A percentile compares a stretch with the other conserved stretches of the same genome.
These are phyloP conservation scores for Leptodontidium sp. DNA, from an alignment of 2,329 filamentous ascomycete genomes.

Conservation along the genomic window DNA sequence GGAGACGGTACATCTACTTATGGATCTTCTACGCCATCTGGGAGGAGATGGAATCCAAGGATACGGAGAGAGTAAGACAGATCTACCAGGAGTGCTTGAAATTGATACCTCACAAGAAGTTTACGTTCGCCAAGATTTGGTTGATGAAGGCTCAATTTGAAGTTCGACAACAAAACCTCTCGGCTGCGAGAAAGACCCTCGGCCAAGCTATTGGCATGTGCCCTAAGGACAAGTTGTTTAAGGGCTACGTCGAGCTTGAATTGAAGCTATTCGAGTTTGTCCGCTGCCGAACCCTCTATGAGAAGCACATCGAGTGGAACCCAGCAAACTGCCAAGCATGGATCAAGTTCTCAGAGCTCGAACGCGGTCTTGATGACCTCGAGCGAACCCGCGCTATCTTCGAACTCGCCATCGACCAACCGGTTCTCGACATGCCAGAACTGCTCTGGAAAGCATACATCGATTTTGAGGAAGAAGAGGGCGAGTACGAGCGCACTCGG, in stretches of 20 bases:
- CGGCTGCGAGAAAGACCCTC: constrained; percentile 84
- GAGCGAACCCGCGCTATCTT: constrained; percentile 91
- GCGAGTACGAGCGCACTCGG: constrained; percentile 85
- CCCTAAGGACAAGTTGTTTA: constrained; percentile 95
- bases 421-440: constrained; percentile 94
- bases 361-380: constrained; percentile 88
- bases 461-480: constrained; percentile 96
- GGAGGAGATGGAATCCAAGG: constrained; percentile 88
- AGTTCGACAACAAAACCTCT: constrained; percentile 83
- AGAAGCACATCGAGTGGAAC: constrained; percentile 95
- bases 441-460: constrained; percentile 98
- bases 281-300: constrained; percentile 88
- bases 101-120: constrained; percentile 92
- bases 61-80: constrained; percentile 80
- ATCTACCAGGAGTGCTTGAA: constrained; percentile 91
- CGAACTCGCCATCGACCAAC: constrained; percentile 85
- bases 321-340: constrained; percentile 89
- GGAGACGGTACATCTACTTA: constrained; percentile 95
- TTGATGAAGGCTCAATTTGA: constrained; percentile 93
- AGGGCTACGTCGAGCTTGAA: constrained; percentile 92
- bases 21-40: constrained; percentile 98
- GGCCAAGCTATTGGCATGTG: constrained; percentile 93
- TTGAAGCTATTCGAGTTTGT: constrained; percentile 93
- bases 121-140: constrained; percentile 98
- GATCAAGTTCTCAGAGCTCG: constrained; percentile 95